phyloP scores from a whole-genome alignment of 2,329 filamentous ascomycete species.

The Paecilomyces sp. region DNA sequence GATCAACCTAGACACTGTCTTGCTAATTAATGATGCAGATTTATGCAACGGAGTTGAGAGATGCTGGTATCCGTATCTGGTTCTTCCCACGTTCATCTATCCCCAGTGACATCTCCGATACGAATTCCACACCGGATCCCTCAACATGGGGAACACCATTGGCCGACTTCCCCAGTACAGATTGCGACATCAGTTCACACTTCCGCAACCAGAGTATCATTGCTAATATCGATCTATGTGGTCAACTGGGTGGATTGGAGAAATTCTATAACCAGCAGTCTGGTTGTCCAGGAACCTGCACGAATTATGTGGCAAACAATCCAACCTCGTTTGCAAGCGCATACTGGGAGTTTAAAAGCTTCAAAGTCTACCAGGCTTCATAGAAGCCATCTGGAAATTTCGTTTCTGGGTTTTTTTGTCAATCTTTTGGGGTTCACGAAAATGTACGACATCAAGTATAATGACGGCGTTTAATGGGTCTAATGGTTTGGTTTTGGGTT shows the following conservation, averaged over 20 bases:
- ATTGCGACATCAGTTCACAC: slow-evolving; percentile 53
- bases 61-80: slow-evolving; percentile 57
- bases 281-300: slow-evolving; percentile 47
- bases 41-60: slow-evolving; percentile 55
- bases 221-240: slow-evolving; percentile 60
- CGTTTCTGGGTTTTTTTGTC: not conserved
- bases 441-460: not conserved
- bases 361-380: slow-evolving; percentile 49
- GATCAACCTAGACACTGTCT: not conserved
- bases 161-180: slow-evolving; percentile 59
- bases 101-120: slow-evolving; percentile 46
- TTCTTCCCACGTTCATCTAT: slow-evolving; percentile 46
- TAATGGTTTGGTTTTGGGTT: not conserved
- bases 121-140: slow-evolving; percentile 49
- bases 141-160: slow-evolving; percentile 54
- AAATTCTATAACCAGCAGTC: slow-evolving; percentile 26
- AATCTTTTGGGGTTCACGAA: not conserved
- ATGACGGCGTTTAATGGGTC: not conserved
- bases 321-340: slow-evolving; percentile 51
- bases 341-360: slow-evolving; percentile 59
- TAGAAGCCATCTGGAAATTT: not conserved
- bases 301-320: slow-evolving; percentile 51
- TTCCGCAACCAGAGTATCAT: slow-evolving; percentile 62
- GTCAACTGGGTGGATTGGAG: slow-evolving; percentile 40
- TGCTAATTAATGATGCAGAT: slow-evolving; percentile 21